Evolutionary conservation across 163 green algal genomes (phyloP).

Genomic region (Chlorella variabilis): DNA sequence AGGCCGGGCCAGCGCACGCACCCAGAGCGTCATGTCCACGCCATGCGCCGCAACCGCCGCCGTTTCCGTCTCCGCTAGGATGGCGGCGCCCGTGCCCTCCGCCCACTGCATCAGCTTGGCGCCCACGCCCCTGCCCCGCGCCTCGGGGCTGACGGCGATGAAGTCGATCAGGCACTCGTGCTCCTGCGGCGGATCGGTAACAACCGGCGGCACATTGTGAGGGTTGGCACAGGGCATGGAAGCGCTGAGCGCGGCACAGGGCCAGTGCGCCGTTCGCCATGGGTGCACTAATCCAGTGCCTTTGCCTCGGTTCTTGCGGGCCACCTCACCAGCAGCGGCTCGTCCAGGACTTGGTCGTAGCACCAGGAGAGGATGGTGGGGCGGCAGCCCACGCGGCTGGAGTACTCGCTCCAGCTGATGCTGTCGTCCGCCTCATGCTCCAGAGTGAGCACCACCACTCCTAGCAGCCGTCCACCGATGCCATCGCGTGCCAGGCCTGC

Average conservation of each 20-base stretch:
- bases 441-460: slow-evolving; percentile 45
- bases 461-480: slow-evolving; percentile 16
- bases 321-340: slow-evolving; percentile 31
- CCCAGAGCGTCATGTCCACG: slow-evolving; percentile 47
- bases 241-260: too few relatives aligned
- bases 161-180: slow-evolving; percentile 56
- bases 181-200: too few relatives aligned
- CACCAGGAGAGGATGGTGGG: slow-evolving; percentile 26
- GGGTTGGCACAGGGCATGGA: too few relatives aligned
- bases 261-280: too few relatives aligned
- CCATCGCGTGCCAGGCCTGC: slow-evolving; percentile 39
- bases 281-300: not conserved
- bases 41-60: slow-evolving; percentile 15
- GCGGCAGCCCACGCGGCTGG: slow-evolving; percentile 31
- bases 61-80: not conserved
- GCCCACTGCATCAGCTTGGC: slow-evolving; percentile 44
- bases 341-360: slow-evolving; percentile 53
- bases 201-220: too few relatives aligned
- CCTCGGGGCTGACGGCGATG: slow-evolving; percentile 38
- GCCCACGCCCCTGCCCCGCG: slow-evolving; percentile 46
- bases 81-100: slow-evolving; percentile 9
- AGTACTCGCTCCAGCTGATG: slow-evolving; percentile 38
- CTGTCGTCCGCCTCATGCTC: slow-evolving; percentile 31
- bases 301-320: too few relatives aligned
- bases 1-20: not conserved